Evolutionary conservation across 208 protist species (phyloP).

Genomic region (Trypanosoma scelopori): DNA sequence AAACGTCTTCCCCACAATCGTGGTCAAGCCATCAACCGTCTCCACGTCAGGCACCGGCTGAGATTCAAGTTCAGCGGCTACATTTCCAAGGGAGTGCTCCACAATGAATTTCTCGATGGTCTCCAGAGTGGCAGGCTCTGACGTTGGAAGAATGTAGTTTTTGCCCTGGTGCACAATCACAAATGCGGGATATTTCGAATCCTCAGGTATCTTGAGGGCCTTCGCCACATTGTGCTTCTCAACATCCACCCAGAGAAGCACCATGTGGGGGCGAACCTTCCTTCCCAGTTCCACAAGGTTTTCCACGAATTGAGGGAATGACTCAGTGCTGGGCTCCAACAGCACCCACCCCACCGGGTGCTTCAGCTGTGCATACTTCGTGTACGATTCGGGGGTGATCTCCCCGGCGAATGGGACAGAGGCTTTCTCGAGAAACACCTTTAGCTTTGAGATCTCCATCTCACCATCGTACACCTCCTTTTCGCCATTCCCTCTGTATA

Average conservation of each 20-base stretch:
- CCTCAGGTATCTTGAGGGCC: conserved; percentile 60
- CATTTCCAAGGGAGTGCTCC: conserved; percentile 54
- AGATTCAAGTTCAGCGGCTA: conserved; percentile 47
- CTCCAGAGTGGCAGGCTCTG: conserved; percentile 39
- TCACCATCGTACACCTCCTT: conserved; percentile 44
- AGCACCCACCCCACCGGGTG: conserved; percentile 77
- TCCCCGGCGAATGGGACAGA: conserved; percentile 63
- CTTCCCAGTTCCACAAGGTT: conserved; percentile 53
- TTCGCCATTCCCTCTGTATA: conserved; percentile 52
- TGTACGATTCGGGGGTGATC: conserved; percentile 61
- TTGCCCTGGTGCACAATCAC: conserved; percentile 51
- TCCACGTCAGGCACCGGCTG: conserved; percentile 60
- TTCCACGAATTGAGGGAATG: conserved; percentile 22
- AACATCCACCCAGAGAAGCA: conserved; percentile 76
- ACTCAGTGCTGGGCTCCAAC: conserved; percentile 30
- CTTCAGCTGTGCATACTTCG: conserved; percentile 56
- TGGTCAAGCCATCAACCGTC: conserved; percentile 79
- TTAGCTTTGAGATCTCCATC: conserved; percentile 35
- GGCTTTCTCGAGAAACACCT: conserved; percentile 53
- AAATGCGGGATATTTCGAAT: conserved; percentile 73
- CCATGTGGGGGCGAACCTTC: conserved; percentile 66
- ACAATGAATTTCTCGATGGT: conserved; percentile 56
- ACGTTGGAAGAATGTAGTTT: conserved; percentile 55
- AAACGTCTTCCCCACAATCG: conserved; percentile 71
- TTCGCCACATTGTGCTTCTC: conserved; percentile 64